These are phyloP conservation scores for Citrus hindsii DNA, from an alignment of 345 rosid genomes.

Conservation along the genomic window DNA sequence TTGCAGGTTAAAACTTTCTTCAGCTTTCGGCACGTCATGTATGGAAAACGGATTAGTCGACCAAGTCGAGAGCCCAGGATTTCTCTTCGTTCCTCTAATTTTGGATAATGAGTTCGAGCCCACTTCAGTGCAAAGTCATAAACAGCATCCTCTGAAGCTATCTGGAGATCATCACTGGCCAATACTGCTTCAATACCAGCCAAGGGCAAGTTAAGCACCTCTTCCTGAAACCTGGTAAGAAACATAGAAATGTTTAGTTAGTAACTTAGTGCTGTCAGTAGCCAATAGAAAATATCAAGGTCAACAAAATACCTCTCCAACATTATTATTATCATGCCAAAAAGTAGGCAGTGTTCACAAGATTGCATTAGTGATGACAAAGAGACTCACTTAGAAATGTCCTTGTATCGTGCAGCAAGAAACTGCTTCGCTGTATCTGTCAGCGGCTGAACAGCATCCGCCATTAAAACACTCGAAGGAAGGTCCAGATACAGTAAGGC, in stretches of 20 bases:
- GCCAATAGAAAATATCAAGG: not conserved
- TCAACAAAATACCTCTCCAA: not conserved
- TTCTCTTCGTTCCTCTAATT: conserved; percentile 57
- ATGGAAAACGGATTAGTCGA: conserved; percentile 66
- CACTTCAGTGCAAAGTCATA: conserved; percentile 71
- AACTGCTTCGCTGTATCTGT: conserved; percentile 66
- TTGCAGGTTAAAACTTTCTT: conserved; percentile 63
- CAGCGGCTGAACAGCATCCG: conserved; percentile 75
- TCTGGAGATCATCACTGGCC: conserved; percentile 59
- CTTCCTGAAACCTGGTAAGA: conserved; percentile 51
- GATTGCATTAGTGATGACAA: not conserved
- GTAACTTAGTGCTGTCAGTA: not conserved
- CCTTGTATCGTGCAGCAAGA: conserved; percentile 58
- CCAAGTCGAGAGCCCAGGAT: conserved; percentile 55
- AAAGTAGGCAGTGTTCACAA: not conserved
- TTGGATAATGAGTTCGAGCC: conserved; percentile 66
- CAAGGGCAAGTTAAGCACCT: conserved; percentile 72
- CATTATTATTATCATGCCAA: not conserved
- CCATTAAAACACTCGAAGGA: conserved; percentile 63
- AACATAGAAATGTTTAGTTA: not conserved
- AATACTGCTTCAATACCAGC: conserved; percentile 78
- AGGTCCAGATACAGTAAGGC: conserved; percentile 77
- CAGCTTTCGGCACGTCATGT: conserved; percentile 68
- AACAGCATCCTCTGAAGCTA: conserved; percentile 68
- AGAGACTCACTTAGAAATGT: conserved; percentile 46